Evolutionary conservation across 306 rosid species (phyloP).

Genomic region (Malus asiatica): DNA sequence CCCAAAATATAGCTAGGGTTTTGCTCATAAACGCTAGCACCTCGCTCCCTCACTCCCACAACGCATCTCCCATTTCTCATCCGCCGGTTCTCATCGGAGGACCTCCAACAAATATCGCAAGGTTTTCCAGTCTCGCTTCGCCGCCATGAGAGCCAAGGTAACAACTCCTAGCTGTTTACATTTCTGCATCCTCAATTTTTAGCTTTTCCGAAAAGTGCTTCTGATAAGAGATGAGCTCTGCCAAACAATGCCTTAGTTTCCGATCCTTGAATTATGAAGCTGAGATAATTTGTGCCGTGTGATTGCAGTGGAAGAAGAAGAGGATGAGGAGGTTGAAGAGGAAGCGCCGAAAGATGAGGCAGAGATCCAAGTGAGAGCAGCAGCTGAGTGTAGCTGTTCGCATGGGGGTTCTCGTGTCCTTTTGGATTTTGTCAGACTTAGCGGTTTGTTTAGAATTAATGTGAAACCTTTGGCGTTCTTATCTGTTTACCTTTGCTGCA

Average conservation of each 20-base stretch:
- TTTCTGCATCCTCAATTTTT: background rate
- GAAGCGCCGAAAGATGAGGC: constrained; percentile 56
- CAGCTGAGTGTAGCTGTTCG: background rate
- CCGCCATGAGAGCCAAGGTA: constrained; percentile 16
- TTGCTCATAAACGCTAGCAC: background rate
- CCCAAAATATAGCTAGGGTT: constrained; percentile 9
- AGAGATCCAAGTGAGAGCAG: constrained; percentile 38
- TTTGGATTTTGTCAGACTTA: constrained; percentile 2
- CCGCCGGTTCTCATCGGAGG: background rate
- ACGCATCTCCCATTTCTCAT: background rate
- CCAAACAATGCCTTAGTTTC: background rate
- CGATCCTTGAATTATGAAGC: background rate
- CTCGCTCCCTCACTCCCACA: background rate
- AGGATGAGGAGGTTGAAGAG: constrained; percentile 46
- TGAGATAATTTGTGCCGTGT: background rate
- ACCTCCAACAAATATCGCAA: background rate
- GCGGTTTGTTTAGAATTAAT: constrained; percentile 1
- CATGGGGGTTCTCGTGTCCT: constrained; percentile 1
- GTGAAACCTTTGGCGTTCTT: background rate
- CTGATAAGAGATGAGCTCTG: background rate
- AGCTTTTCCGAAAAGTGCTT: background rate
- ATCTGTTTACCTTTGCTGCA: background rate
- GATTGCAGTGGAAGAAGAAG: constrained; percentile 49
- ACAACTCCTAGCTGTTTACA: too few relatives aligned
- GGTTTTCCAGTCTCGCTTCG: background rate